These are phyloP conservation scores for Dictyostelium purpureum DNA, from an alignment of 78 protist genomes.

Conservation along the genomic window DNA sequence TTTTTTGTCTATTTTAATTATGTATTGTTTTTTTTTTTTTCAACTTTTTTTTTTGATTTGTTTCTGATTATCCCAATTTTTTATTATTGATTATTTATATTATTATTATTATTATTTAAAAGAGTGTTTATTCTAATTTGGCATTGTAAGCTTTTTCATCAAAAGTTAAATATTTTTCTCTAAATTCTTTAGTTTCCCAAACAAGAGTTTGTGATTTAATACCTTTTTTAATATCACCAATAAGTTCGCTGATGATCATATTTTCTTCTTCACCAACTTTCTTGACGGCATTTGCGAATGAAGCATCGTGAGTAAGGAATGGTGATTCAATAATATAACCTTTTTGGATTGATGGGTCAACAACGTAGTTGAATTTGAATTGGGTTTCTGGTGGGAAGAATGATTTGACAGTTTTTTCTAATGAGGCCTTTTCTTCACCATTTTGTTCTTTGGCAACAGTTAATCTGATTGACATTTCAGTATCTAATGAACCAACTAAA, in stretches of 20 bases:
- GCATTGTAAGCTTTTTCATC: slow-evolving; percentile 53
- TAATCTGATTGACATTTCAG: slow-evolving; percentile 41
- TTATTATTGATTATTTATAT: no score
- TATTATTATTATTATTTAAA: no score
- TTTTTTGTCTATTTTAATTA: no score
- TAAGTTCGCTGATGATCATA: slow-evolving; percentile 4
- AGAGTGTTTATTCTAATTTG: no score
- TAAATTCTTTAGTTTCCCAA: slow-evolving; percentile 67
- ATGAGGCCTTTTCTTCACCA: slow-evolving; percentile 7
- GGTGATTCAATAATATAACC: slow-evolving; percentile 72
- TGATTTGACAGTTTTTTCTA: slow-evolving; percentile 13
- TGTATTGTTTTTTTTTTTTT: no score
- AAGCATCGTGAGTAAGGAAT: slow-evolving; percentile 56
- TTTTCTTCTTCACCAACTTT: slow-evolving; percentile 17
- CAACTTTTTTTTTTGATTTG: no score
- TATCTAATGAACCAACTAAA: slow-evolving; percentile 56
- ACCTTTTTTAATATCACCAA: slow-evolving; percentile 23
- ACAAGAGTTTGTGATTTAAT: slow-evolving; percentile 9
- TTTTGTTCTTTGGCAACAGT: slow-evolving; percentile 65
- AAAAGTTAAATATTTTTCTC: slow-evolving; percentile 53
- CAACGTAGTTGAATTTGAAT: slow-evolving; percentile 15
- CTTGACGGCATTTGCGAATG: slow-evolving; percentile 22
- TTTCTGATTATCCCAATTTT: no score
- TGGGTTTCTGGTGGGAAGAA: slow-evolving; percentile 46
- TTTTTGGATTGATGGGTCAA: slow-evolving; percentile 46